Conservation (phyloP, 352 stramenopile genomes). For the Phytophthora meadii region DNA sequence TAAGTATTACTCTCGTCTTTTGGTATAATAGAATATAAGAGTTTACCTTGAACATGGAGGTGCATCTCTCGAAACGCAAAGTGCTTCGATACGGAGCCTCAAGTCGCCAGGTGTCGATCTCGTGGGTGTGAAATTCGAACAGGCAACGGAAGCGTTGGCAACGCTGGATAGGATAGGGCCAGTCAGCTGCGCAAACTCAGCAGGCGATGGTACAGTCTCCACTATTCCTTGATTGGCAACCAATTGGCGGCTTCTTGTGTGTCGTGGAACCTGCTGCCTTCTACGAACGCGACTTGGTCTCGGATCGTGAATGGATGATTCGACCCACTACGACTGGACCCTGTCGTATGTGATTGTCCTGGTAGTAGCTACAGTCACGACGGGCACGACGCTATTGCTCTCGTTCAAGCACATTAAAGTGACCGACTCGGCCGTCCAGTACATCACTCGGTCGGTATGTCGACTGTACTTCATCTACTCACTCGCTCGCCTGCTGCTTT, state of each 20-base stretch:
- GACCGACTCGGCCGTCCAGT: constrained; percentile 69
- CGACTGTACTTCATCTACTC: constrained; percentile 74
- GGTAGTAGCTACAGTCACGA: constrained; percentile 47
- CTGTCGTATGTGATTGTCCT: constrained; percentile 64
- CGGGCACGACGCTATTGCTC: constrained; percentile 57
- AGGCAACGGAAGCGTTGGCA: constrained; percentile 13
- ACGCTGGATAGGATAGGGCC: constrained; percentile 12
- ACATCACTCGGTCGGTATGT: constrained; percentile 71
- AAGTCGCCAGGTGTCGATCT: constrained; percentile 14
- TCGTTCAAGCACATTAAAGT: constrained; percentile 73
- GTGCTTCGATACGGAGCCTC: too few species aligned
- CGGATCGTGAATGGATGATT: constrained; percentile 54
- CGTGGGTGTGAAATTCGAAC: constrained; percentile 15
- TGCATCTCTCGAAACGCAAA: too few species aligned
- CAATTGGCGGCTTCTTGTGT: background rate
- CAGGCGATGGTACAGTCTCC: constrained; percentile 31
- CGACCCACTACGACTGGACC: constrained; percentile 61
- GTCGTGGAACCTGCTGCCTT: constrained; percentile 9
- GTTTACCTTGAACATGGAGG: too few species aligned
- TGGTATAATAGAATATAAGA: too few species aligned
- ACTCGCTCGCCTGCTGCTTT: constrained; percentile 56
- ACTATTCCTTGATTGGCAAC: constrained; percentile 35
- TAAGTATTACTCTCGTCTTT: too few species aligned
- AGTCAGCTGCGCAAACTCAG: constrained; percentile 27
- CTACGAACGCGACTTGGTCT: constrained; percentile 20